Evolutionary conservation across 495 filamentous ascomycete genomes (phyloP), one percentile per base, ranked within the genome.

Genomic region (Poronia punctata): DNA sequence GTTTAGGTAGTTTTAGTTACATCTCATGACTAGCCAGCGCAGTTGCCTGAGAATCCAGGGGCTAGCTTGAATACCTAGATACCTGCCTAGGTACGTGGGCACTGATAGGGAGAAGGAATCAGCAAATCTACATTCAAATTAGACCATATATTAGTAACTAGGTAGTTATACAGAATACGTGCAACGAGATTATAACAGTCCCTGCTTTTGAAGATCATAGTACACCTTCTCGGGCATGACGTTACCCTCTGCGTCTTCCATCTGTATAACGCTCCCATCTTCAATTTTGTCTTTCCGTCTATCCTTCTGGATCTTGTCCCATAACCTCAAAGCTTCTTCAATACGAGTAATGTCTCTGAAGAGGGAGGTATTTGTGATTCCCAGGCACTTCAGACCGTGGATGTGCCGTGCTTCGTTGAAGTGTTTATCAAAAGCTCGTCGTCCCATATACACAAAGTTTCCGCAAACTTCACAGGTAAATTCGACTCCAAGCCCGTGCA

Each of bases 181-280:
- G n/a, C n/a, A 35, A 16, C 22, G 21, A n/a, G n/a, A n/a, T 63
- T 65, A 84, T 29, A 85, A 66, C 45, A 86, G 59, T 37, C 82
- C 82, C 53, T 83, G 78, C 59, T 82, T 83, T 62, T 78, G 71
- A 57, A 86, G 60, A 62, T 98, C 93, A 38, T 87, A 75, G 56
- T 95, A 98, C 27, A 98, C 87, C 68, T 93, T 93, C 68, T 94
- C 83, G 0, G 93, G 92, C 92, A 98, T 97, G 19, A 97, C 93
- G 57, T 97, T 97, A 30, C 92, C 92, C 56, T 94, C 84, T 0
- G 77, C 84, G 64, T 98, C 92, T 71, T 98, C 92, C 93, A 97
- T 97, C 69, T 98, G 87, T 22, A 95, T 86, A 1, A 97, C 78
- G 33, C 84, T 85, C 20, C 92, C 88, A 14, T 78, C 79, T 35